Base-by-base conservation (phyloP, 2,329 filamentous ascomycete species). In the Nectriaceae sp. region DNA sequence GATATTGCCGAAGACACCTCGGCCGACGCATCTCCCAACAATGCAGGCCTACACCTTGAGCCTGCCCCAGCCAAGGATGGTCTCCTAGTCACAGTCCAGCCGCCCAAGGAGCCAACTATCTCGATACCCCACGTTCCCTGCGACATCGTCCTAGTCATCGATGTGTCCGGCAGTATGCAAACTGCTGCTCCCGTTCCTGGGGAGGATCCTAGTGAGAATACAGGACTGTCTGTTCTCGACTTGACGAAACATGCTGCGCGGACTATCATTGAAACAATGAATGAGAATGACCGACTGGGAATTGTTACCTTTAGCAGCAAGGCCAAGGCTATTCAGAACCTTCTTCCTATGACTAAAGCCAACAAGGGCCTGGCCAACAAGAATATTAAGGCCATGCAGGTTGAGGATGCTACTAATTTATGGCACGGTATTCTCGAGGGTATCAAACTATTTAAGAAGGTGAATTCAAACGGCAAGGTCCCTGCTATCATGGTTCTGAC, bases 131-230 rank as follows among this genome's bases (percentile, higher is more conserved):
- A 79, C 57, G 70, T 77, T 0, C 75, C 80, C 2, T 83, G 78
- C 59, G 82, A 85, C 51, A 78, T 85, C 24, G 81, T 84, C 2
- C 71, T 85, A 3, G 80, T 81, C 15, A 83, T 85, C 45, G 82
- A 85, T 58, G 72, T 84, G 13, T 85, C 82, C 0, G 72, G 70
- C 0, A 84, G 80, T 64, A 86, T 85, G 82, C 42, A 49, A 1
- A 44, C 50, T 0, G 55, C 65, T 2, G 81, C 81, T 1, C 77
- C 75, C 0, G 69, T 77, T 0, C 77, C 79, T 0, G 73, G 71
- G 13, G 69, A 74, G 5, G 59, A 65, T 15, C 51, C 61, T 2
- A 72, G 76, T 45, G 78, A 83, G 52, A 60, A 71, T 18, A 73
- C 73, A 2, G 80, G 80, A 0, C 65, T 84, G 1, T 77, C 75